Percentiles rank a stretch among this genome's conserved stretches.
phyloP scores from a whole-genome alignment of 1,139 yeast genomes.

The Kurtzmaniella quercitrusa region DNA sequence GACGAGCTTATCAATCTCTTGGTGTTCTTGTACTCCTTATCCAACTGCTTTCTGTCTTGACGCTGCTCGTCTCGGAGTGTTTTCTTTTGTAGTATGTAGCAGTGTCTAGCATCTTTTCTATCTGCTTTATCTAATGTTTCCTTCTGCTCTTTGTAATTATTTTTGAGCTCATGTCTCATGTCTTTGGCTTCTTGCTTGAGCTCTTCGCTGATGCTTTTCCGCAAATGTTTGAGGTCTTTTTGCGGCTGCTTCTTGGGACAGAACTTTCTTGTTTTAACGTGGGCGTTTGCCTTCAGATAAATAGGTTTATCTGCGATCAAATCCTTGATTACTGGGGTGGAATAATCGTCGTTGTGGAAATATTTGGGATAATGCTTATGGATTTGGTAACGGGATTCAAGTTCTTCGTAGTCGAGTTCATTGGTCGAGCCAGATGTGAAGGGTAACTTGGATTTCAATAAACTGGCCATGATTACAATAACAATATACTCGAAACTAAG shows the following conservation, averaged over 20 bases:
- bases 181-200: conserved; percentile 9
- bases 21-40: conserved; percentile 1
- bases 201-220: conserved; percentile 7
- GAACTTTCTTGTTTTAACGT: conserved; percentile 20
- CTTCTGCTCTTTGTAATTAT: conserved; percentile 9
- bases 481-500: not conserved
- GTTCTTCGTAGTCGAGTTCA: conserved; percentile 30
- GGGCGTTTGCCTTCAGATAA: conserved; percentile 37
- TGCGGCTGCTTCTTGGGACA: conserved; percentile 7
- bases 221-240: conserved; percentile 7
- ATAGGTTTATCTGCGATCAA: conserved; percentile 39
- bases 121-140: conserved; percentile 8
- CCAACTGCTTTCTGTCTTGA: conserved; percentile 1
- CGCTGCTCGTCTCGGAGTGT: conserved; percentile 2
- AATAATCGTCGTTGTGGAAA: conserved; percentile 35
- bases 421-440: not conserved
- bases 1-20: not conserved
- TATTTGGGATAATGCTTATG: conserved; percentile 38
- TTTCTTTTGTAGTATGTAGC: conserved; percentile 7
- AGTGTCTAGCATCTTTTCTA: conserved; percentile 10
- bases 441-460: conserved; percentile 4
- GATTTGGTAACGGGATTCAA: conserved; percentile 32
- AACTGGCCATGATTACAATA: conserved; percentile 4
- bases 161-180: conserved; percentile 8
- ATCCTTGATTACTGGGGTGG: conserved; percentile 35